These are phyloP conservation scores for Oenanthe sinensis DNA, from an alignment of 129 eudicot species.

Conservation along the genomic window DNA sequence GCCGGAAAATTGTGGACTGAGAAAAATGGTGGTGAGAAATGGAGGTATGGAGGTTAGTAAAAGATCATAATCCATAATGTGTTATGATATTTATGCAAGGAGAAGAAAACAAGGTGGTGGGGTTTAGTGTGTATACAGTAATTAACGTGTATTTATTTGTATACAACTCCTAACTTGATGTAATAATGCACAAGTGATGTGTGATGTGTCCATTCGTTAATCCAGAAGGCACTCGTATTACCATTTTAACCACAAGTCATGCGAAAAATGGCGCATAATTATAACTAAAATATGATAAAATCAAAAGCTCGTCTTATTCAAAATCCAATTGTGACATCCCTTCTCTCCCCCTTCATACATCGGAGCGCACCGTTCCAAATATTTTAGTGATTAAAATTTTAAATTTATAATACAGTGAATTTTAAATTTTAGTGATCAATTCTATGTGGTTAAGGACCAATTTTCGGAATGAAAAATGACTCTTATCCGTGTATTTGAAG, in stretches of 20 bases:
- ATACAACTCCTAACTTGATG: not conserved
- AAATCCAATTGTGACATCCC: no score
- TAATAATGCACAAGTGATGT: not conserved
- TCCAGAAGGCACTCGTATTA: not conserved
- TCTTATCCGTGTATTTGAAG: no score
- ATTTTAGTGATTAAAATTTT: no score
- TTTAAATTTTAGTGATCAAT: no score
- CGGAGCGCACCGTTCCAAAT: no score
- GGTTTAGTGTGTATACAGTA: not conserved
- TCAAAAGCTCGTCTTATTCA: no score
- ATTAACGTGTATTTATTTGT: constrained; percentile 4
- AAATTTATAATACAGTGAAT: no score
- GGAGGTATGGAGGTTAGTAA: constrained; percentile 11
- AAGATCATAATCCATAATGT: constrained; percentile 21
- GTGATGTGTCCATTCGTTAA: constrained; percentile 2
- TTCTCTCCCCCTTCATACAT: no score
- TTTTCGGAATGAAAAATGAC: no score
- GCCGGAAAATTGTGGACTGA: constrained; percentile 22
- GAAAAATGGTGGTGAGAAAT: constrained; percentile 11
- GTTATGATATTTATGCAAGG: not conserved
- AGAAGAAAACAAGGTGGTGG: constrained; percentile 6
- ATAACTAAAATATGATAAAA: no score
- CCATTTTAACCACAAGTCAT: constrained; percentile 1
- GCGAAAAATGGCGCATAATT: not conserved
- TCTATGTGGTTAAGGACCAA: no score